Conservation (phyloP, 2,329 filamentous ascomycete species). For the Scleromitrula shiraiana region DNA sequence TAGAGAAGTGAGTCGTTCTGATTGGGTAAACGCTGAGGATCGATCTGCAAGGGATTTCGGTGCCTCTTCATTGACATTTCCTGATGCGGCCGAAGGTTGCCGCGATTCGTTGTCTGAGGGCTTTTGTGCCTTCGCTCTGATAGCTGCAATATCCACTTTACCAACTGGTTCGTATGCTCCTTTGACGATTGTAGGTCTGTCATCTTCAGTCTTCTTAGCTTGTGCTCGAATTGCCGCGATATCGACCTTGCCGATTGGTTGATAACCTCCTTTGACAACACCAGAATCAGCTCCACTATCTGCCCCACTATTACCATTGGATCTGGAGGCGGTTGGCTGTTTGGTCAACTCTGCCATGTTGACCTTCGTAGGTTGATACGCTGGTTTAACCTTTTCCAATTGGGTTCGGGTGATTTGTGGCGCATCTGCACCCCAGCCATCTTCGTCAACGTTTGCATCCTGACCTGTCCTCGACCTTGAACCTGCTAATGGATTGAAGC, state of each 20-base stretch:
- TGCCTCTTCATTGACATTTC: conserved; percentile 37
- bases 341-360: conserved; percentile 80
- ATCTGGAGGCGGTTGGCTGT: conserved; percentile 54
- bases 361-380: conserved; percentile 93
- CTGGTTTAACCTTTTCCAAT: conserved; percentile 83
- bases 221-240: conserved; percentile 81
- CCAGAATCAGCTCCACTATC: conserved; percentile 43
- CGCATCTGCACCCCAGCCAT: conserved; percentile 93
- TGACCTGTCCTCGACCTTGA: conserved; percentile 50
- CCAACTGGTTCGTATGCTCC: conserved; percentile 91
- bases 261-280: conserved; percentile 78
- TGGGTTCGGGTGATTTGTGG: conserved; percentile 81
- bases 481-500: conserved; percentile 61
- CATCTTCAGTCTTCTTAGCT: conserved; percentile 62
- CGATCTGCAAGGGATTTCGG: conserved; percentile 66
- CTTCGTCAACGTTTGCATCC: conserved; percentile 57
- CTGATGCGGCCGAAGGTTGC: conserved; percentile 35
- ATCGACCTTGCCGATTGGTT: conserved; percentile 95
- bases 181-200: conserved; percentile 78
- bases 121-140: conserved; percentile 74
- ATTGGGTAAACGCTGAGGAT: conserved; percentile 62
- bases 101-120: conserved; percentile 34
- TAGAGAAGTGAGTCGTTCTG: conserved; percentile 75
- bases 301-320: conserved; percentile 38
- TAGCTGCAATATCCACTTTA: conserved; percentile 94